Evolutionary conservation across 2,329 filamentous ascomycete species (phyloP).

Genomic region (Penicillium crustosum): DNA sequence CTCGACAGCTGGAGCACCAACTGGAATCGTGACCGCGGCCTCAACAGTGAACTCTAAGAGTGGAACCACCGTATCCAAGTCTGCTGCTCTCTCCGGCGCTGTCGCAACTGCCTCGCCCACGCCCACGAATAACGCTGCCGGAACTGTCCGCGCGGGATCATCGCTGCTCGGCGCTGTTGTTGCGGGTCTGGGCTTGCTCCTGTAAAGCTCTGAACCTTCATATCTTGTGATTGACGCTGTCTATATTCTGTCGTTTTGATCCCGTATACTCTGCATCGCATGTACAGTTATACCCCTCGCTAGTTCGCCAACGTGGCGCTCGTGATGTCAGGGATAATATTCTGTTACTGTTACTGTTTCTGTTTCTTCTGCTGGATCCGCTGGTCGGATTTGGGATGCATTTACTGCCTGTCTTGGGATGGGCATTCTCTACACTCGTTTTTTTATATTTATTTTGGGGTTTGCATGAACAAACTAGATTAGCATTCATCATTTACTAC

Average conservation of each 20-base stretch:
- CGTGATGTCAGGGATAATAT: neutral
- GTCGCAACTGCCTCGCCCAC: constrained; percentile 14
- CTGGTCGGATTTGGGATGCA: constrained; percentile 9
- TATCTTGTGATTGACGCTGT: neutral
- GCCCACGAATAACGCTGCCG: constrained; percentile 19
- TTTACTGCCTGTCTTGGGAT: constrained; percentile 5
- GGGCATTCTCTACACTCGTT: neutral
- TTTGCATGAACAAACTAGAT: neutral
- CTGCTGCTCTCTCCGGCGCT: neutral
- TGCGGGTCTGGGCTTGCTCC: constrained; percentile 20
- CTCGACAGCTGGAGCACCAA: constrained; percentile 12
- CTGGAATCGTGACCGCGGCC: constrained; percentile 25
- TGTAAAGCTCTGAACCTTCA: constrained; percentile 6
- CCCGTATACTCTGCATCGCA: neutral
- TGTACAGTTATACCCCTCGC: constrained; percentile 1
- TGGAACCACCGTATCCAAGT: constrained; percentile 9
- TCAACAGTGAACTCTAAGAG: constrained; percentile 11
- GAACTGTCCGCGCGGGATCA: constrained; percentile 15
- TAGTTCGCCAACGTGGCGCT: neutral
- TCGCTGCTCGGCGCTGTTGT: constrained; percentile 22
- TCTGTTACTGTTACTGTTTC: neutral
- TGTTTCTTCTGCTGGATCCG: neutral
- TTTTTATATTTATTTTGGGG: neutral
- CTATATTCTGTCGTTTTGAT: constrained; percentile 1
- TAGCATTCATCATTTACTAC: constrained; percentile 4